Evolutionary conservation across 352 stramenopile species (phyloP).

Genomic region (Phytophthora quininea): DNA sequence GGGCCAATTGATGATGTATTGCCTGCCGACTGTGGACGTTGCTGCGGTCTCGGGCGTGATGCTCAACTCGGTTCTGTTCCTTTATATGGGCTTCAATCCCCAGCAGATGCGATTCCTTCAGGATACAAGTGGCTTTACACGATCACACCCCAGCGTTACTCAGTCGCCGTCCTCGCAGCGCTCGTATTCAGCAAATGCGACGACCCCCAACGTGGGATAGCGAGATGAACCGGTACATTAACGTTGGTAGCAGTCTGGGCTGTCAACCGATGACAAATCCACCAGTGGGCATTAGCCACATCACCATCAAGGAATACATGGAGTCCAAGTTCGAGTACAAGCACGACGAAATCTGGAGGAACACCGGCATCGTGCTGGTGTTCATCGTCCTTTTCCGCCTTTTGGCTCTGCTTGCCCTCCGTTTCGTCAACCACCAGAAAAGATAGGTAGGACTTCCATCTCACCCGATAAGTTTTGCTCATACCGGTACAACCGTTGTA

Average conservation of each 20-base stretch:
- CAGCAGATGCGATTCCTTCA: conserved; percentile 44
- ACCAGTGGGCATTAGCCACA: conserved; percentile 36
- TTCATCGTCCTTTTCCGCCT: conserved; percentile 60
- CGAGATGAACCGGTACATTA: conserved; percentile 32
- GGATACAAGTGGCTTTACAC: conserved; percentile 63
- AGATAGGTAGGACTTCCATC: conserved; percentile 15
- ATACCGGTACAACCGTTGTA: background rate
- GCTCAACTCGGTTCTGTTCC: conserved; percentile 61
- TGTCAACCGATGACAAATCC: conserved; percentile 46
- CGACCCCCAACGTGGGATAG: conserved; percentile 37
- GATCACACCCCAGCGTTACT: conserved; percentile 48
- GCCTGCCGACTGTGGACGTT: conserved; percentile 47
- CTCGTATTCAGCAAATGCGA: conserved; percentile 54
- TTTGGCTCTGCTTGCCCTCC: conserved; percentile 51
- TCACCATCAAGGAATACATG: conserved; percentile 62
- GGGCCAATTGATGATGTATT: conserved; percentile 49
- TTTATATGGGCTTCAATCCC: conserved; percentile 66
- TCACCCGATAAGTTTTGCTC: background rate
- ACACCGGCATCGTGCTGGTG: conserved; percentile 48
- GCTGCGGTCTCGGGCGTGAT: conserved; percentile 45
- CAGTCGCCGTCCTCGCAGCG: conserved; percentile 39
- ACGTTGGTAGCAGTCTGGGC: conserved; percentile 34
- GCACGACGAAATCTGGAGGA: conserved; percentile 57
- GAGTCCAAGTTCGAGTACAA: conserved; percentile 59
- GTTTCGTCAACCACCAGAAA: conserved; percentile 69